Percentiles rank a stretch among this genome's conserved stretches.
Evolutionary conservation across 495 filamentous ascomycete species (phyloP).

Genomic region (Aspergillus affinis): DNA sequence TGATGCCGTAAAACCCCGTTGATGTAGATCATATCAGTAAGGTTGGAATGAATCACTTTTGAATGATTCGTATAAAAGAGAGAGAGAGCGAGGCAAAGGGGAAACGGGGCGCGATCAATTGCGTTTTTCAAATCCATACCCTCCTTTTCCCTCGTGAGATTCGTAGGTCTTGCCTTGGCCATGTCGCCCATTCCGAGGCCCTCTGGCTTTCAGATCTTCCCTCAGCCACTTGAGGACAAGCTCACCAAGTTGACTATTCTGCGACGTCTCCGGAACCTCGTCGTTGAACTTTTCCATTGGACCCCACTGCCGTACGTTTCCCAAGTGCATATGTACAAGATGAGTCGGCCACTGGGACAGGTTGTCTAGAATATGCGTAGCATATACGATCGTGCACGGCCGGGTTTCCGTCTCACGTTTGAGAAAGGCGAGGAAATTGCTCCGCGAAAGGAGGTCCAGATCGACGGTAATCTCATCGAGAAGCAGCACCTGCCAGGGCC

Average conservation of each 20-base stretch:
- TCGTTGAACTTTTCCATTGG: slow-evolving; percentile 55
- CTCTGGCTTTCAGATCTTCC: slow-evolving; percentile 76
- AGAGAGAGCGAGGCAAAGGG: slow-evolving; percentile 5
- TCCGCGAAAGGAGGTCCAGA: slow-evolving; percentile 79
- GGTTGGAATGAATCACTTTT: slow-evolving; percentile 21
- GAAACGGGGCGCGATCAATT: slow-evolving; percentile 17
- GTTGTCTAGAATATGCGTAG: slow-evolving; percentile 95
- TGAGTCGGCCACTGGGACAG: slow-evolving; percentile 91
- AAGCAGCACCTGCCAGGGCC: slow-evolving; percentile 89
- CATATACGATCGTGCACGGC: slow-evolving; percentile 91
- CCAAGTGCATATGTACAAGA: slow-evolving; percentile 90
- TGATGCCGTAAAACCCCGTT: slow-evolving; percentile 22
- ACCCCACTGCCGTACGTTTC: slow-evolving; percentile 82
- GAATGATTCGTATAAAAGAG: slow-evolving; percentile 6
- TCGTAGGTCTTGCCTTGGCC: slow-evolving; percentile 72
- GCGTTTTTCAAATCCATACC: slow-evolving; percentile 76
- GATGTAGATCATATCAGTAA: slow-evolving; percentile 27
- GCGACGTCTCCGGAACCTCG: slow-evolving; percentile 44
- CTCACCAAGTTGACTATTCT: slow-evolving; percentile 76
- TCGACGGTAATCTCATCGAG: slow-evolving; percentile 98
- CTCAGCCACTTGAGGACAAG: slow-evolving; percentile 85
- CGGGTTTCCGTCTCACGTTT: slow-evolving; percentile 81
- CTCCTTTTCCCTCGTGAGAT: slow-evolving; percentile 65
- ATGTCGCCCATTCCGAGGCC: slow-evolving; percentile 63
- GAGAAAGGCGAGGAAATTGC: slow-evolving; percentile 83